Evolutionary conservation across 768 basidiomycete species (phyloP).

Genomic region (Termitomyces sp.): DNA sequence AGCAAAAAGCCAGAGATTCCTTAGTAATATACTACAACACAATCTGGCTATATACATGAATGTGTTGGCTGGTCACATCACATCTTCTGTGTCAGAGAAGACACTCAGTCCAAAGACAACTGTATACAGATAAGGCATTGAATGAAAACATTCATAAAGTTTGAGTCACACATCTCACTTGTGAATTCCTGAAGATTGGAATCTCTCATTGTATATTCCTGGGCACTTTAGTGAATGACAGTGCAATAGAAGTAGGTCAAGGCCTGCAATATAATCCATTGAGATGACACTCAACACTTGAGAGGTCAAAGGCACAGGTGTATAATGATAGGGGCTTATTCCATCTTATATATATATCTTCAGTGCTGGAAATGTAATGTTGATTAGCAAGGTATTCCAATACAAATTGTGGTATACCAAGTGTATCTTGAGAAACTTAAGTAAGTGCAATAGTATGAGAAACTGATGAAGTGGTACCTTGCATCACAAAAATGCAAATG

Average conservation of each 20-base stretch:
- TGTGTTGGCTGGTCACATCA: background rate
- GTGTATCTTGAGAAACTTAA: background rate
- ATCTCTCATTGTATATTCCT: background rate
- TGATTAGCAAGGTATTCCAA: background rate
- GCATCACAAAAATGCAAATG: background rate
- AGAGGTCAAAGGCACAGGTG: background rate
- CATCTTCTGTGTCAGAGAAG: background rate
- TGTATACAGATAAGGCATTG: background rate
- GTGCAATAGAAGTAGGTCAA: background rate
- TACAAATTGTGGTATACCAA: background rate
- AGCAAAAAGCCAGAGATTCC: background rate
- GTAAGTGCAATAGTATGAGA: background rate
- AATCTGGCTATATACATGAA: background rate
- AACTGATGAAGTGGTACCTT: background rate
- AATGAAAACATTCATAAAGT: background rate
- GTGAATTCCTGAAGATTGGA: fast-evolving
- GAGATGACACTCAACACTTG: background rate
- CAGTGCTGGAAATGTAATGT: background rate
- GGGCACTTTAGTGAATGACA: background rate
- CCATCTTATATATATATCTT: background rate
- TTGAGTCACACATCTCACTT: background rate
- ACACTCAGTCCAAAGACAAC: background rate
- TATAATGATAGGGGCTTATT: background rate
- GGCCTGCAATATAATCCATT: background rate
- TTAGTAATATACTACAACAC: background rate